These are phyloP conservation scores for Fusarium paranaense DNA, from an alignment of 2,329 filamentous ascomycete species.

Conservation along the genomic window DNA sequence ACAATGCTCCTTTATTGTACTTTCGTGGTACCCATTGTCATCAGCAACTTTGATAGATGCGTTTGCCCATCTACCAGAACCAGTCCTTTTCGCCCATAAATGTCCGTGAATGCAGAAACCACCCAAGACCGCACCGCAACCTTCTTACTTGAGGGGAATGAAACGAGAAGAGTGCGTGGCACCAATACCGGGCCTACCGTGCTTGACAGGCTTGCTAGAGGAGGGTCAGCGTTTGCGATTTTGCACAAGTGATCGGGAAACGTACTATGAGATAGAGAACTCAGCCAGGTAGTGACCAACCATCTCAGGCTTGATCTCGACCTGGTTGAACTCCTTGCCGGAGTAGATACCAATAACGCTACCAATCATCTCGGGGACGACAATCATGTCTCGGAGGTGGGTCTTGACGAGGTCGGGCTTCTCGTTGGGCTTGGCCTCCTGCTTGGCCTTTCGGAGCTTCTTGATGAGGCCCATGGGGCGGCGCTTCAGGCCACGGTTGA, in stretches of 20 bases:
- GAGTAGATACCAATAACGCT: slow-evolving; percentile 99
- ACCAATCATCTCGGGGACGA: slow-evolving; percentile 99
- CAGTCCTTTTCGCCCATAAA: slow-evolving; percentile 68
- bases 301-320: slow-evolving; percentile 99
- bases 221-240: slow-evolving; percentile 59
- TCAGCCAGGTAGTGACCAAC: slow-evolving; percentile 99
- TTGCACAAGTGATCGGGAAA: slow-evolving; percentile 47
- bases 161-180: slow-evolving; percentile 99
- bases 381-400: slow-evolving; percentile 99
- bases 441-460: slow-evolving; percentile 99
- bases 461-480: slow-evolving; percentile 99
- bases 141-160: slow-evolving; percentile 99
- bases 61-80: slow-evolving; percentile 63
- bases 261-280: slow-evolving; percentile 99
- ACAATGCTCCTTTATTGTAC: slow-evolving; percentile 57
- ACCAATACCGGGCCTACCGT: slow-evolving; percentile 99
- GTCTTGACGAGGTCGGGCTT: slow-evolving; percentile 99
- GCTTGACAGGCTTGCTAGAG: slow-evolving; percentile 97
- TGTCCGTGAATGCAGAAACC: slow-evolving; percentile 69
- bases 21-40: slow-evolving; percentile 59
- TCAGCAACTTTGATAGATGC: slow-evolving; percentile 59
- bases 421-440: slow-evolving; percentile 99
- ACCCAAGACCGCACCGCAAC: slow-evolving; percentile 57
- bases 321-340: slow-evolving; percentile 99
- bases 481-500: slow-evolving; percentile 99